Base-by-base conservation (phyloP, 2,329 filamentous ascomycete genomes). In the Apiospora rasikravindrae region DNA sequence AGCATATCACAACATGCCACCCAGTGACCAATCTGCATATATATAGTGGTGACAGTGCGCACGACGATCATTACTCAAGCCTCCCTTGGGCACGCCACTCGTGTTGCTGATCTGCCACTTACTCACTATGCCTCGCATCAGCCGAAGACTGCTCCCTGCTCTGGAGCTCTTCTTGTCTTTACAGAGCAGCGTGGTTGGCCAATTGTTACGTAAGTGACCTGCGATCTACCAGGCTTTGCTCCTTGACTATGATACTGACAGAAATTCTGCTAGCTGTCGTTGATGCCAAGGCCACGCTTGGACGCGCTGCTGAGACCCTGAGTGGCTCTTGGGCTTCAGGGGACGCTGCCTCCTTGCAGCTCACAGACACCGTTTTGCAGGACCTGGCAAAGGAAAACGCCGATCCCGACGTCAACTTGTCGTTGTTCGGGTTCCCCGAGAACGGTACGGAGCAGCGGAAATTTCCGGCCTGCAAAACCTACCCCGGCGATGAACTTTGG, bases 241-340 rank as follows among this genome's bases (percentile, higher is more conserved):
- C 19, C 40, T 22, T n/a, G 10, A 11, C 0, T n/a, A 13, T 11
- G 1, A 2, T 24, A 40, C 57, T 64, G 19, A 64, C 33, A 24
- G 16, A 61, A 37, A 1, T 6, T 14, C 11, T n/a, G n/a, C 7
- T 33, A 37, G 16, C 16, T 11, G 22, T 10, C 24, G 33, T 4
- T n/a, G n/a, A n/a, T 40, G 22, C 29, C 33, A 40, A 64, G 33
- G 33, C 19, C 57, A 40, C 19, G 4, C 57, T 64, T 5, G 57
- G 33, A 10, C 33, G 33, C 4, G 57, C 57, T 40, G 33, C 57
- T 8, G 57, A 40, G 33, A 5, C 10, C 57, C 2, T 64, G 3
- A 64, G 57, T 40, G 57, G 57, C 22, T 64, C 57, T 5, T 64
- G 57, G 57, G 19, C 57, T 11, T 64, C 57, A 64, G 57, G 57